Percentiles rank a stretch among this genome's conserved stretches.
These are phyloP conservation scores for Blastobotrys persicus DNA, from an alignment of 1,139 yeast genomes.

Conservation along the genomic window DNA sequence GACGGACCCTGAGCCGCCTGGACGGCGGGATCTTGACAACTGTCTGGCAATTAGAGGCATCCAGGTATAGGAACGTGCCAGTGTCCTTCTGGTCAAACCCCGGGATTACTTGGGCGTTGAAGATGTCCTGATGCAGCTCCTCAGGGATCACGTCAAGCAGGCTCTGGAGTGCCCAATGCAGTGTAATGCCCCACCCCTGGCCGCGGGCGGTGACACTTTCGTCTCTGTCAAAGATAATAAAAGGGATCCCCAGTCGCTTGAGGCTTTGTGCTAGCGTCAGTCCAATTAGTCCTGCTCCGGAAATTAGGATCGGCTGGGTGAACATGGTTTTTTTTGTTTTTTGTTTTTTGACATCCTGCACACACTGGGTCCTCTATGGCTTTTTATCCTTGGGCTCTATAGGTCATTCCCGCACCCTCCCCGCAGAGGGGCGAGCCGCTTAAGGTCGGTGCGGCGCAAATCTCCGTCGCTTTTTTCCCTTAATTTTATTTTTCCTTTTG, in stretches of 20 bases:
- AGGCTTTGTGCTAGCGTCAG: conserved; percentile 5
- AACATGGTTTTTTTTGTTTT: too few relatives aligned
- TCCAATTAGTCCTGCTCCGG: conserved; percentile 4
- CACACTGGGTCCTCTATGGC: background rate
- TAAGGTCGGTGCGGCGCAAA: background rate
- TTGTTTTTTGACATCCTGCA: background rate
- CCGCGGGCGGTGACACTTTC: conserved; percentile 4
- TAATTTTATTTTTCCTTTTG: too few relatives aligned
- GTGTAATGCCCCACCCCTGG: conserved; percentile 7
- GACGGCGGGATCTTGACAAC: conserved; percentile 6
- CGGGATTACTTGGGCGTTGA: conserved; percentile 4
- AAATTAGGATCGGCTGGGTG: conserved; percentile 6
- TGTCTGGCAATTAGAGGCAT: conserved; percentile 6
- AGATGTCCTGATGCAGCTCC: conserved; percentile 1
- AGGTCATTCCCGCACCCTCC: too few relatives aligned
- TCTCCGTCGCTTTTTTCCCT: background rate
- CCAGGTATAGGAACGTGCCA: conserved; percentile 4
- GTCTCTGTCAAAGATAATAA: conserved; percentile 3
- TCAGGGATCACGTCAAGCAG: conserved; percentile 4
- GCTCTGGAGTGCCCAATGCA: conserved; percentile 9
- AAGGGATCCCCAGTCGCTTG: conserved; percentile 8
- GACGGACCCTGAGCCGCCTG: conserved; percentile 3
- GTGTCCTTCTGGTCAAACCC: conserved; percentile 8
- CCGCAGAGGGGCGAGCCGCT: background rate
- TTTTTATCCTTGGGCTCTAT: background rate